Conservation (phyloP, 139 green algal genomes). For the Pleodorina starrii region DNA sequence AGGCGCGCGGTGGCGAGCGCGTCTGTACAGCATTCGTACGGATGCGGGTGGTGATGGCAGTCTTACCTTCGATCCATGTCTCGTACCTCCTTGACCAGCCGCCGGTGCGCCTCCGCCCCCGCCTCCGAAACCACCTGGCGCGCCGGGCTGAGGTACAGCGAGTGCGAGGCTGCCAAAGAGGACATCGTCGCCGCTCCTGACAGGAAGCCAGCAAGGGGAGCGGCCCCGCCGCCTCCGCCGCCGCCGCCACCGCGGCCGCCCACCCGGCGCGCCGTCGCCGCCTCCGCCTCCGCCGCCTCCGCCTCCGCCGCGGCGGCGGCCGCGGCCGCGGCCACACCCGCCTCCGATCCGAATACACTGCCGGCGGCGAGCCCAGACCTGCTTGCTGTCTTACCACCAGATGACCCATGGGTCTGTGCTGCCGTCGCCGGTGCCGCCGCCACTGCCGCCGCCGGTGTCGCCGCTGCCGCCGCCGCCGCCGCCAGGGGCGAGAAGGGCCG, state of each 20-base stretch:
- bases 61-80: slow-evolving; percentile 32
- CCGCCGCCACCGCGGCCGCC: not conserved
- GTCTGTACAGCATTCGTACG: not conserved
- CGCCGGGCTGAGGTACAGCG: slow-evolving; percentile 22
- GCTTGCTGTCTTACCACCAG: no score
- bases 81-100: slow-evolving; percentile 6
- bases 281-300: not conserved
- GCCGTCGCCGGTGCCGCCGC: no score
- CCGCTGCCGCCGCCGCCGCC: no score
- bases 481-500: no score
- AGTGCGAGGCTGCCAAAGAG: not conserved
- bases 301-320: not conserved
- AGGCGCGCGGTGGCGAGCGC: not conserved
- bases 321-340: not conserved
- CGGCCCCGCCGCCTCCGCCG: not conserved
- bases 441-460: no score
- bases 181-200: not conserved
- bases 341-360: no score
- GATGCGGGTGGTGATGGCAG: not conserved
- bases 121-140: not conserved
- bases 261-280: not conserved
- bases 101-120: not conserved
- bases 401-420: no score
- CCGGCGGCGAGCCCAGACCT: no score
- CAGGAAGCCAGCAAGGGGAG: no score